Percentiles rank a stretch among this genome's conserved stretches.
phyloP scores from a whole-genome alignment of 129 eudicot genomes.

The Flaveria robusta region DNA sequence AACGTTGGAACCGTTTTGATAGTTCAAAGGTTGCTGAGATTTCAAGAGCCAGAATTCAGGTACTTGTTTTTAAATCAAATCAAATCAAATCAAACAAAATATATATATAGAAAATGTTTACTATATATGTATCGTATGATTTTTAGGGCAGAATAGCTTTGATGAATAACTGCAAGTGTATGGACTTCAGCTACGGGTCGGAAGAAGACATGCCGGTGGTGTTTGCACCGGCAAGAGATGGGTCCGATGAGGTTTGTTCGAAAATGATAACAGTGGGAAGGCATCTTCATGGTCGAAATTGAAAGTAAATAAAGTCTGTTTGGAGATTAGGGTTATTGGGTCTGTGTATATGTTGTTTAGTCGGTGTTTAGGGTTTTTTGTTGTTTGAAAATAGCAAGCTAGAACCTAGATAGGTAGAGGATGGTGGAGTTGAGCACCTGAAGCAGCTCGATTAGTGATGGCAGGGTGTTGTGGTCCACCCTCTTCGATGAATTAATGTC shows the following conservation, averaged over 20 bases:
- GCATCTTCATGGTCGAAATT: background rate
- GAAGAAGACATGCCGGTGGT: constrained; percentile 58
- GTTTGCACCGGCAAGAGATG: constrained; percentile 61
- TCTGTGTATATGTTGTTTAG: background rate
- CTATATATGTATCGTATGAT: no score
- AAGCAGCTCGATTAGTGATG: constrained; percentile 1
- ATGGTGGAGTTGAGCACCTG: constrained; percentile 32
- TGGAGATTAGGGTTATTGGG: background rate
- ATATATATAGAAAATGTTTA: no score
- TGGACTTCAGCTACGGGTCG: constrained; percentile 39
- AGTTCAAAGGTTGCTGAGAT: constrained; percentile 44
- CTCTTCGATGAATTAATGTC: background rate
- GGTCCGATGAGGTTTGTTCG: constrained; percentile 33
- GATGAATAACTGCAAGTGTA: constrained; percentile 36
- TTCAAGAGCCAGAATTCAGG: constrained; percentile 73
- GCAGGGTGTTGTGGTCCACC: constrained; percentile 32
- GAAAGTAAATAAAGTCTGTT: no score
- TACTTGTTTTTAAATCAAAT: background rate
- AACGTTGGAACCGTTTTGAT: constrained; percentile 36
- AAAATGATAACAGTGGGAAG: background rate
- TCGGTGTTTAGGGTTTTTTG: background rate
- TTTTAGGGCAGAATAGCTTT: constrained; percentile 55
- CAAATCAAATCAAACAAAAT: no score
- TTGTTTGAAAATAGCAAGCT: no score
- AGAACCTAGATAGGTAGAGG: background rate